phyloP scores from a whole-genome alignment of 2,329 filamentous ascomycete genomes.

The Emergomyces orientalis region DNA sequence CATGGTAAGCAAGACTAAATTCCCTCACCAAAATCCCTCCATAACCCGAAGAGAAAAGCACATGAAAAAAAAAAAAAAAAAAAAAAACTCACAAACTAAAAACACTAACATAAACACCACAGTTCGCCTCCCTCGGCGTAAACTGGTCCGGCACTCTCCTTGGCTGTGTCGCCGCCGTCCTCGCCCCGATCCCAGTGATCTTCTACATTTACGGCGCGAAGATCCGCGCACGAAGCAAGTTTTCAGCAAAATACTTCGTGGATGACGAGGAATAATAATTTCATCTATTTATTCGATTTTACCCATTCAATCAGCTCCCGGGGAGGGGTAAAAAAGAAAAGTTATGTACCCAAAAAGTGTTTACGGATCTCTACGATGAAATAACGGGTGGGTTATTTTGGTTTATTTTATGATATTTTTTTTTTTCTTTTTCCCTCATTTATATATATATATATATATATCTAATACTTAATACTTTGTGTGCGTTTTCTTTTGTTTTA shows the following conservation, averaged over 20 bases:
- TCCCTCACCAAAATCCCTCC: neutral
- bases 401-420: too few relatives aligned
- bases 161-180: slow-evolving; percentile 22
- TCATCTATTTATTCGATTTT: neutral
- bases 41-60: neutral
- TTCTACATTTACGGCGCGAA: slow-evolving; percentile 24
- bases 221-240: slow-evolving; percentile 29
- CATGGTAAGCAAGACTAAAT: slow-evolving; percentile 21
- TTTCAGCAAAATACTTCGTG: slow-evolving; percentile 19
- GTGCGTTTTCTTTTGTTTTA: neutral
- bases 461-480: too few relatives aligned
- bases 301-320: too few relatives aligned
- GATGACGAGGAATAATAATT: slow-evolving; percentile 8
- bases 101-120: neutral
- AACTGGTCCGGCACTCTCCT: slow-evolving; percentile 26
- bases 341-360: too few relatives aligned
- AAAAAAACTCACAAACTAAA: neutral
- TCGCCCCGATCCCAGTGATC: slow-evolving; percentile 25
- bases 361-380: too few relatives aligned
- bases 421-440: too few relatives aligned
- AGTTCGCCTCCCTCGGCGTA: slow-evolving; percentile 25
- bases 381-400: too few relatives aligned
- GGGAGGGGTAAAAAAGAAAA: too few relatives aligned
- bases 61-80: neutral
- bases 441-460: too few relatives aligned